Conservation (phyloP, 345 rosid genomes). For the Heritiera fomes region DNA sequence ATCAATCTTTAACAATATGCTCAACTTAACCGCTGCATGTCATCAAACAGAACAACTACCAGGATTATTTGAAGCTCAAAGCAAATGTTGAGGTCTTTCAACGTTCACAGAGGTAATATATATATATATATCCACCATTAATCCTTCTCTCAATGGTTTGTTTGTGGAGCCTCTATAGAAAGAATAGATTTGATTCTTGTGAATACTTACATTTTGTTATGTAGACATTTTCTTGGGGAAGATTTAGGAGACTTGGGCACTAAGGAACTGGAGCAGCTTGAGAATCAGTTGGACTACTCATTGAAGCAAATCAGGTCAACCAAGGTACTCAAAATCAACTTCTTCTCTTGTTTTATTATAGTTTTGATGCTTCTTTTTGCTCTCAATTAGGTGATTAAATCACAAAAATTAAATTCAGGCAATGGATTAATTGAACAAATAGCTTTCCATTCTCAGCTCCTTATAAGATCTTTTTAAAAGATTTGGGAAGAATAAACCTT, state of each 20-base stretch:
- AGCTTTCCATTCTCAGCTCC: too few species aligned
- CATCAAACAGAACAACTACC: conserved; percentile 49
- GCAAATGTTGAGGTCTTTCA: conserved; percentile 60
- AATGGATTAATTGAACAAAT: too few species aligned
- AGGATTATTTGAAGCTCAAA: conserved; percentile 70
- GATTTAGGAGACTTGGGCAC: conserved; percentile 40
- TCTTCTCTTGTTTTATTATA: background rate
- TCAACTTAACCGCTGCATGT: background rate
- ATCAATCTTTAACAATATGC: too few species aligned
- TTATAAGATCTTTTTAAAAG: too few species aligned
- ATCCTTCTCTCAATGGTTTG: background rate
- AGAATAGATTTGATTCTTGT: background rate
- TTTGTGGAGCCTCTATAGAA: too few species aligned
- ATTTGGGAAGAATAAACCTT: too few species aligned
- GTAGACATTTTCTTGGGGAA: conserved; percentile 56
- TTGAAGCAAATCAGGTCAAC: conserved; percentile 46
- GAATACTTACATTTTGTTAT: background rate
- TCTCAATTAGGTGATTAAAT: background rate
- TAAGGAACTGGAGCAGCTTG: conserved; percentile 48
- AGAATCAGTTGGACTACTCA: conserved; percentile 47
- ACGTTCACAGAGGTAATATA: conserved; percentile 61
- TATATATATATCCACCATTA: background rate
- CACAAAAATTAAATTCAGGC: background rate
- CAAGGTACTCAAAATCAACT: conserved; percentile 36
- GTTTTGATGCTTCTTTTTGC: background rate